Base-by-base conservation (phyloP, 2,329 filamentous ascomycete genomes). In the Sodiomyces alkalinus region DNA sequence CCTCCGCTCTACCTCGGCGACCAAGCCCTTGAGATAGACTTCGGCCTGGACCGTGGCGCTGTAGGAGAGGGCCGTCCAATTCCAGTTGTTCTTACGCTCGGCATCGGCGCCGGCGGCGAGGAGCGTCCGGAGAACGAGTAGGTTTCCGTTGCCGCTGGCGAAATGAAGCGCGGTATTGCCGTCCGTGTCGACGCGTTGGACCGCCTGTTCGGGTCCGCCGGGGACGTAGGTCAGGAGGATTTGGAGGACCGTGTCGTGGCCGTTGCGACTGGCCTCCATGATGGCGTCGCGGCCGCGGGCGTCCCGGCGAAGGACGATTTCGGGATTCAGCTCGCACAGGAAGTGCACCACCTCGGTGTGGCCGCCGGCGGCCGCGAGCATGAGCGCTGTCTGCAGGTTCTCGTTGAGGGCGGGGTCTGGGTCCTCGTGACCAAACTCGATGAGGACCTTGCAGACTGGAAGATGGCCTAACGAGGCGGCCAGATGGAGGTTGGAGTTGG, bases 101-200 rank as follows among this genome's bases (percentile, higher is more conserved):
- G 80, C 69, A 40, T 85, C 76, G 1, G 83, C 81, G 8, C 83
- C 83, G 1, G 80, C 80, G 3, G 78, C 74, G 9, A 92, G 62
- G 29, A 92, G 58, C 19, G 83, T 78, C 23, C 83, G 64, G 30
- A 92, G 55, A 1, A 81, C 78, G 30, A 85, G 71, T 25, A 92
- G 52, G 40, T 87, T 79, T 2, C 83, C 83, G 42, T 80, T 80
- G 25, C 78, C 78, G 43, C 74, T 82, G 9, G 85, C 85, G 54
- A 90, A 85, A 53, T 92, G 83, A 23, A 92, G 59, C 1, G 82
- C 80, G 3, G 82, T 92, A 47, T 92, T 90, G n/a, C 83, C 83
- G 33, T 78, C 68, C 2, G 62, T 43, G 44, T 92, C 83, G 4
- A 62, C 58, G 17, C 63, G 57, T 25, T 60, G 59, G 6, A 80